phyloP scores from a whole-genome alignment of 1,284 basidiomycete genomes.

The Sporisorium reilianum region DNA sequence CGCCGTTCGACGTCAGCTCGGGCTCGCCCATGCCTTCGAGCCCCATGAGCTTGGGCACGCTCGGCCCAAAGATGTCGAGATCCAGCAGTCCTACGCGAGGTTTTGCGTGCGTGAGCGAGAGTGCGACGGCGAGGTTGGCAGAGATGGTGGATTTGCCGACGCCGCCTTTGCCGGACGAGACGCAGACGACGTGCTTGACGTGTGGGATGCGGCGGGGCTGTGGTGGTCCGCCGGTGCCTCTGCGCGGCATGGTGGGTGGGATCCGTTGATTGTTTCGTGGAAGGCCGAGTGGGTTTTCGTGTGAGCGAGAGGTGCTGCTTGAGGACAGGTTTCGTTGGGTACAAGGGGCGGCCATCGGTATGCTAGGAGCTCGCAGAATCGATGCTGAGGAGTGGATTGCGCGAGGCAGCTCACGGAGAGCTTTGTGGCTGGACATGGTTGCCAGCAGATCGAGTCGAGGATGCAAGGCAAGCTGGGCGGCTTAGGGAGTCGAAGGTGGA shows the following conservation, averaged over 20 bases:
- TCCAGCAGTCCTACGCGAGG: slow-evolving; percentile 86
- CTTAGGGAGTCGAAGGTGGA: background rate
- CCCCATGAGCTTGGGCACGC: slow-evolving; percentile 94
- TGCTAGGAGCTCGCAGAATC: background rate
- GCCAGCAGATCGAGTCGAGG: background rate
- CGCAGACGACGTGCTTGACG: slow-evolving; percentile 78
- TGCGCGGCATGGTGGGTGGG: slow-evolving; percentile 61
- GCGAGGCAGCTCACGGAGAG: background rate
- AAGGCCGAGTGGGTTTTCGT: slow-evolving; percentile 65
- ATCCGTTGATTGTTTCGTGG: slow-evolving; percentile 62
- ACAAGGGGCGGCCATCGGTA: background rate
- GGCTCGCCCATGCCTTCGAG: slow-evolving; percentile 85
- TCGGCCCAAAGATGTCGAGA: slow-evolving; percentile 95
- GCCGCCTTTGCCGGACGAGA: slow-evolving; percentile 95
- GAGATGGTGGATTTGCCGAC: slow-evolving; percentile 97
- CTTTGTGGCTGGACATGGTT: background rate
- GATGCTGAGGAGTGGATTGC: background rate
- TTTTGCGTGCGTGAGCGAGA: slow-evolving; percentile 67
- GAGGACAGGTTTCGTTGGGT: background rate
- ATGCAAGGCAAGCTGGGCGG: too few relatives aligned
- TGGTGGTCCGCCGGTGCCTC: slow-evolving; percentile 69
- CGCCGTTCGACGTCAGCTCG: slow-evolving; percentile 75
- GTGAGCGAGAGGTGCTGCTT: slow-evolving; percentile 15
- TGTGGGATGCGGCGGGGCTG: slow-evolving; percentile 72
- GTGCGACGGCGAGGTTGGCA: slow-evolving; percentile 84